Conservation (phyloP, 1,284 basidiomycete species). For the Rhodofomes roseus region DNA sequence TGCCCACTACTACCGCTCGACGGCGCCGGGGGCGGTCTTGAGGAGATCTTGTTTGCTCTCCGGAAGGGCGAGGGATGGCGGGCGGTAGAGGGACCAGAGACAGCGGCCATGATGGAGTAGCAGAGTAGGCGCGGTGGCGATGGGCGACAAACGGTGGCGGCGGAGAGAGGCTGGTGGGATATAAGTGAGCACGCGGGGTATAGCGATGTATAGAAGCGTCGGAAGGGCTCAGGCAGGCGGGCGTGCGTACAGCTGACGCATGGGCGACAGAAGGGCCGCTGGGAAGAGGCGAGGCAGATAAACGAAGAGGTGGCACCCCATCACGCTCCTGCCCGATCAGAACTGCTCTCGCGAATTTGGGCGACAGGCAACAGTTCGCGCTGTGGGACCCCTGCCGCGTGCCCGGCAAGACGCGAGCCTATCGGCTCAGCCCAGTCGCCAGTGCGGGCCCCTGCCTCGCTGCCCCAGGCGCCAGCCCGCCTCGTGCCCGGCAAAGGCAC, state of each 20-base stretch:
- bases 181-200: constrained; percentile 3
- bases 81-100: constrained; percentile 24
- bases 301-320: background rate
- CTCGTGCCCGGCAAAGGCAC: background rate
- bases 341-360: background rate
- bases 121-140: constrained; percentile 4
- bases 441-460: background rate
- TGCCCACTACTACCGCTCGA: constrained; percentile 5
- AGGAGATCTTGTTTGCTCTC: constrained; percentile 20
- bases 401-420: background rate
- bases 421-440: background rate
- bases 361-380: background rate
- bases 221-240: background rate
- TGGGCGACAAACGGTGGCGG: constrained; percentile 1
- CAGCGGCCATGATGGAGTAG: constrained; percentile 26
- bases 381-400: background rate
- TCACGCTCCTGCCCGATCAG: constrained; percentile 1
- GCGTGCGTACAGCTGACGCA: constrained; percentile 7
- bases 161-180: constrained; percentile 2
- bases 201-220: background rate
- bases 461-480: background rate
- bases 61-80: constrained; percentile 30
- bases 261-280: constrained; percentile 1
- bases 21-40: constrained; percentile 9
- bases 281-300: constrained; percentile 2